Evolutionary conservation across 225 moss, liverwort and hornwort genomes (phyloP), one percentile per base, ranked within the genome.

Genomic region (Marchantia polymorpha): DNA sequence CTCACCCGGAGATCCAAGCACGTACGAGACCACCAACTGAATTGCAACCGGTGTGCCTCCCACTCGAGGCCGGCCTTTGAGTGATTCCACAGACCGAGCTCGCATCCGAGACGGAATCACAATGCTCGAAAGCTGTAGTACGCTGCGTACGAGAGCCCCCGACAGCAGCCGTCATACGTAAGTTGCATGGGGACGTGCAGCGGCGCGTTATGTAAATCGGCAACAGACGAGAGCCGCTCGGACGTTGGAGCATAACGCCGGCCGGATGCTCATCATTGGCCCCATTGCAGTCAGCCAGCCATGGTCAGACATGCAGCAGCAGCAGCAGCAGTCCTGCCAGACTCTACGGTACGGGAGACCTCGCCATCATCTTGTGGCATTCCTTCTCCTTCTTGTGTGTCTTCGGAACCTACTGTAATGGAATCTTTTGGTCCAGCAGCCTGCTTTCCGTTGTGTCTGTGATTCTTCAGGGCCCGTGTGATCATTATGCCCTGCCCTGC

Each of bases 121-220:
- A 60, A 9, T 61, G 9, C 16, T 5, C 61, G 39, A 5, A 39
- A 61, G 61, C 61, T n/a, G n/a, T n/a, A n/a, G 27, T 65, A 26
- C 27, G 13, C 12, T 11, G 29, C 0, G 65, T 64, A 25, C 25
- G 6, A 64, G 64, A 64, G 19, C 1, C n/a, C 63, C 25, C 9
- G 25, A 26, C 26, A 29, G 27, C 47, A 46, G 69, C 47, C 69
- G 69, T 47, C 39, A 47, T 69, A 69, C 69, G 69, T 69, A 17
- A 69, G 14, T 46, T 69, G 69, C 69, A 69, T 69, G 69, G 69
- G 26, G 69, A 69, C 69, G 47, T 69, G 69, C 69, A 69, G 69
- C 26, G 29, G 66, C 25, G 26, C 69, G 69, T 69, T 69, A 48
- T 48, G 20, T 48, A 39, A 69, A 20, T 6, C 47, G 29, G 47